Percentiles rank a stretch among this genome's conserved stretches.
These are phyloP conservation scores for Neurospora sp. DNA, from an alignment of 495 filamentous ascomycete genomes.

Conservation along the genomic window DNA sequence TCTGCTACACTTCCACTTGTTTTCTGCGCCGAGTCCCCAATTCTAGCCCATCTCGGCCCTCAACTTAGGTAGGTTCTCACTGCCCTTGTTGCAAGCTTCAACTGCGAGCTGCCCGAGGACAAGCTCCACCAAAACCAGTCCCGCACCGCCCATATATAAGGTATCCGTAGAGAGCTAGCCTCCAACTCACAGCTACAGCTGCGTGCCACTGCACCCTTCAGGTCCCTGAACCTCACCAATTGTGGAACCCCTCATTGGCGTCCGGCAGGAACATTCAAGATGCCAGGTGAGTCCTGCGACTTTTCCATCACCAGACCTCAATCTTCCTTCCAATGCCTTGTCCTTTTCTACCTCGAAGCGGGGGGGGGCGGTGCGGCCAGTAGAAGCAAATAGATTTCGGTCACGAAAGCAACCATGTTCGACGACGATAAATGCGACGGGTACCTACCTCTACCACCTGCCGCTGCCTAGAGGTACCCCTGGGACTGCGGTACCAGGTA, in stretches of 20 bases:
- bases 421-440: neutral
- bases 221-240: neutral
- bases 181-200: neutral
- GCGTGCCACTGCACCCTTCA: neutral
- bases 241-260: neutral
- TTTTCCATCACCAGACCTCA: neutral
- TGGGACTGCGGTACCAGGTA: neutral
- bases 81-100: neutral
- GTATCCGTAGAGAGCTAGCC: neutral
- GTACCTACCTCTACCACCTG: neutral
- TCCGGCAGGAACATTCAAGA: neutral
- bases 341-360: neutral
- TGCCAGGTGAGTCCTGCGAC: neutral
- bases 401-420: neutral
- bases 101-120: neutral
- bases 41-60: neutral
- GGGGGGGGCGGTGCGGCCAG: neutral
- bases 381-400: neutral
- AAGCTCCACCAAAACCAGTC: neutral
- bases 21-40: neutral
- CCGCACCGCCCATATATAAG: neutral
- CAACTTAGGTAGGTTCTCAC: neutral
- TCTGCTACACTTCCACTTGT: neutral
- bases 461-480: neutral
- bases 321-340: neutral